Evolutionary conservation across 192 early-diverging fungal species (phyloP).

Genomic region (Chytriomyces sp.): DNA sequence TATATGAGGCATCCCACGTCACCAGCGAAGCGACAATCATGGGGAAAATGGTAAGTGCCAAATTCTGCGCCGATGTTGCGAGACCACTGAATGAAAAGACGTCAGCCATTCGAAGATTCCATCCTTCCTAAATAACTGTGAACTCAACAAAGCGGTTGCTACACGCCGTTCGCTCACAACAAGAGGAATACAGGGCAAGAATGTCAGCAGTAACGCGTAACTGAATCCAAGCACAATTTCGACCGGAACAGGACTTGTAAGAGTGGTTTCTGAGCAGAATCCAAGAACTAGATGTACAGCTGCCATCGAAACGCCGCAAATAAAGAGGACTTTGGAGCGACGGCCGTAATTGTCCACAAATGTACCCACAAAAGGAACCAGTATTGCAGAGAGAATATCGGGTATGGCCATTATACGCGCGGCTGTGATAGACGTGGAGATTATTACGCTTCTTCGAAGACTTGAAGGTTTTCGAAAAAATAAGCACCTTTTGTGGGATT

Average conservation of each 20-base stretch:
- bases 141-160: conserved; percentile 54
- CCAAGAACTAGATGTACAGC: conserved; percentile 52
- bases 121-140: too few relatives aligned
- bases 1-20: conserved; percentile 47
- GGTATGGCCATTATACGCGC: conserved; percentile 65
- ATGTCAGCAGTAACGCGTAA: conserved; percentile 54
- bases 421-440: conserved; percentile 19
- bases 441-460: not conserved
- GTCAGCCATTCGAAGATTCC: not conserved
- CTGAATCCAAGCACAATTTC: conserved; percentile 54
- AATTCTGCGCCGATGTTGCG: conserved; percentile 54
- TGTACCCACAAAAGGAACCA: conserved; percentile 60
- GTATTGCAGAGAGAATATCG: conserved; percentile 58
- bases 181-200: conserved; percentile 59
- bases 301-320: conserved; percentile 52
- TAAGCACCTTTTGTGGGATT: conserved; percentile 51
- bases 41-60: conserved; percentile 59
- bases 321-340: conserved; percentile 49
- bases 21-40: conserved; percentile 59
- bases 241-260: conserved; percentile 49
- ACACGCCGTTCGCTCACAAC: conserved; percentile 47
- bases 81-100: conserved; percentile 45
- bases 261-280: conserved; percentile 20
- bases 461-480: not conserved
- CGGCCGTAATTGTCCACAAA: conserved; percentile 60